A percentile compares a stretch with the other conserved stretches of the same genome.
Evolutionary conservation across 805 yeast genomes (phyloP).

Genomic region (Ogataea parapolymorpha): DNA sequence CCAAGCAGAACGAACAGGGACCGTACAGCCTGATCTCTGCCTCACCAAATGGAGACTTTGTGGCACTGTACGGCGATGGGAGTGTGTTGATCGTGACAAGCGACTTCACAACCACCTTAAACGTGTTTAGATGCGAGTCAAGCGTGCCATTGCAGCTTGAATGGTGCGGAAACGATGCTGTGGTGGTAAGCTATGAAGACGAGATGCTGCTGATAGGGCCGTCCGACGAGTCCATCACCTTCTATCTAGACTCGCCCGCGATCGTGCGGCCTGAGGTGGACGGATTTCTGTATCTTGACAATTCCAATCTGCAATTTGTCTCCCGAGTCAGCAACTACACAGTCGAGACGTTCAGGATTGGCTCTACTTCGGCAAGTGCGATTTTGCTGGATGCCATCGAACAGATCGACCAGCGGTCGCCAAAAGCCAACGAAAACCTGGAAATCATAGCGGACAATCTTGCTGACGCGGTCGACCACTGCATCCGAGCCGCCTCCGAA

Average conservation of each 20-base stretch:
- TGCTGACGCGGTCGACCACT: constrained; percentile 59
- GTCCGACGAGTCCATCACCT: constrained; percentile 52
- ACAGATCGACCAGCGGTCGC: constrained; percentile 61
- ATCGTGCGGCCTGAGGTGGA: constrained; percentile 54
- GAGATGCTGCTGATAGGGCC: constrained; percentile 74
- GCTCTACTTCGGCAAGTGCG: constrained; percentile 80
- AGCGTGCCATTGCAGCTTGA: constrained; percentile 44
- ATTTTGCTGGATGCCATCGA: constrained; percentile 77
- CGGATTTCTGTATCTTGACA: constrained; percentile 68
- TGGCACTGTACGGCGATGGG: constrained; percentile 44
- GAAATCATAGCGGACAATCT: constrained; percentile 48
- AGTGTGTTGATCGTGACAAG: constrained; percentile 49
- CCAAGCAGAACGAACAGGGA: constrained; percentile 11
- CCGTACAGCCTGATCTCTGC: constrained; percentile 19
- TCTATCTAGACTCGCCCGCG: constrained; percentile 44
- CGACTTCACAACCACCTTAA: constrained; percentile 41
- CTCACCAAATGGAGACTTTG: constrained; percentile 53
- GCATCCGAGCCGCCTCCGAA: constrained; percentile 70
- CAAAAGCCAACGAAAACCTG: constrained; percentile 78
- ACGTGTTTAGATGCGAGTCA: constrained; percentile 40
- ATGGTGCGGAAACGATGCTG: constrained; percentile 90
- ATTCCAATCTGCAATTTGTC: constrained; percentile 55
- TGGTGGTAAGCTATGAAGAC: constrained; percentile 56
- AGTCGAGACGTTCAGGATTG: constrained; percentile 68
- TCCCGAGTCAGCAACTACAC: constrained; percentile 58